phyloP scores from a whole-genome alignment of 2,329 filamentous ascomycete species.

The Neonectria magnoliae region DNA sequence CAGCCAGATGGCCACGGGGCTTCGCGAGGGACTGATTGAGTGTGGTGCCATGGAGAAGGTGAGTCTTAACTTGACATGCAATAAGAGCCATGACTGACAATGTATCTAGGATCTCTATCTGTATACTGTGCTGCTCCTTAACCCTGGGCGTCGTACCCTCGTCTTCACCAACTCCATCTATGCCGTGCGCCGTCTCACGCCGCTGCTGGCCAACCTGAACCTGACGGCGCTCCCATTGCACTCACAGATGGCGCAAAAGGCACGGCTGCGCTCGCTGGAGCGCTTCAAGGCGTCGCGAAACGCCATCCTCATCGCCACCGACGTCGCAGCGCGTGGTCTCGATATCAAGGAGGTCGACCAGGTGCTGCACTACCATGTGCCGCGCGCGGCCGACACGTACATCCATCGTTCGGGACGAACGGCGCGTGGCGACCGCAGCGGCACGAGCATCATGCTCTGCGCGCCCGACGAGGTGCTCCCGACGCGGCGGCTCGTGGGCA shows the following conservation, averaged over 20 bases:
- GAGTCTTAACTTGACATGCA: slow-evolving; percentile 30
- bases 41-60: slow-evolving; percentile 94
- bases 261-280: slow-evolving; percentile 90
- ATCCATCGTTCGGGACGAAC: slow-evolving; percentile 96
- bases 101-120: slow-evolving; percentile 81
- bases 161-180: slow-evolving; percentile 98
- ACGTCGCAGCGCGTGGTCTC: slow-evolving; percentile 91
- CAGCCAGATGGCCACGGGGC: slow-evolving; percentile 84
- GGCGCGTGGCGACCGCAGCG: slow-evolving; percentile 80
- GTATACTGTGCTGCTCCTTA: slow-evolving; percentile 85
- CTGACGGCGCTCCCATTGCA: slow-evolving; percentile 83
- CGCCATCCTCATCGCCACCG: slow-evolving; percentile 85
- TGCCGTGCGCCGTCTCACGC: slow-evolving; percentile 85
- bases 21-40: slow-evolving; percentile 91
- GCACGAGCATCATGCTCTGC: slow-evolving; percentile 88
- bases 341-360: slow-evolving; percentile 92
- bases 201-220: slow-evolving; percentile 84
- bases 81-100: slow-evolving; percentile 8
- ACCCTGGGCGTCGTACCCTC: slow-evolving; percentile 82
- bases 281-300: slow-evolving; percentile 78
- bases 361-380: slow-evolving; percentile 95
- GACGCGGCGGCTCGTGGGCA: slow-evolving; percentile 83
- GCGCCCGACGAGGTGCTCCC: slow-evolving; percentile 89
- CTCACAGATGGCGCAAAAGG: slow-evolving; percentile 96
- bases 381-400: slow-evolving; percentile 89